Evolutionary conservation across 192 early-diverging fungal genomes (phyloP), one percentile per base, ranked within the genome.

Genomic region (Podila minutissima): DNA sequence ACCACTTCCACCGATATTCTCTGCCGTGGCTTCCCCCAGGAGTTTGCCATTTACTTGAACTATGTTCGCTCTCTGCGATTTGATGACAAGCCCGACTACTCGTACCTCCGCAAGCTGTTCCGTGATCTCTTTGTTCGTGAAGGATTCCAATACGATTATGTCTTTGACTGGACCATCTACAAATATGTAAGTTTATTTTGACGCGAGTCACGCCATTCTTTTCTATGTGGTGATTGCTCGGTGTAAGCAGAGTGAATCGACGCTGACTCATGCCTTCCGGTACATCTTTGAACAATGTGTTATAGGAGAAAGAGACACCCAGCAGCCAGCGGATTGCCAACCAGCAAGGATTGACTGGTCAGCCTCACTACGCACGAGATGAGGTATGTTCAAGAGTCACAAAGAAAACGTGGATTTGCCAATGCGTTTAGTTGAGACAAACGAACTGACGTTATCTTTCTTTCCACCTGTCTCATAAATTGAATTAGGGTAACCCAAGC

Each of bases 21-120:
- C 12, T 96, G 95, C 84, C 90, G 92, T 38, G 91, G 93, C 5
- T 93, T 91, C 72, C 95, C 96, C 1, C 89, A 88, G 75, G 96
- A 97, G 83, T 96, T 97, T 84, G 90, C 91, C 22, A 90, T 93
- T 41, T 97, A 95, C 71, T 84, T 97, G 67, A 95, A 96, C 82
- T 97, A 97, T 71, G 89, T 92, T 61, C 92, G 94, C 50, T 90
- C 88, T 13, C 85, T 96, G 72, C 89, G 94, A 15, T 97, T 97
- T 78, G 96, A 97, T 74, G 95, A 96, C 69, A 94, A 95, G 78
- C 96, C 95, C 24, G 96, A 97, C 74, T 97, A 97, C 82, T 87
- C 88, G 31, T 97, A 95, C 73, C 86, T 97, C n/a, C 91, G 93
- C 74, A 92, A 93, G 53, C 86, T 97, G 31, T 95, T 97, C 88